These are phyloP conservation scores for Tephrocybe rancida DNA, from an alignment of 768 basidiomycete genomes.

Conservation along the genomic window DNA sequence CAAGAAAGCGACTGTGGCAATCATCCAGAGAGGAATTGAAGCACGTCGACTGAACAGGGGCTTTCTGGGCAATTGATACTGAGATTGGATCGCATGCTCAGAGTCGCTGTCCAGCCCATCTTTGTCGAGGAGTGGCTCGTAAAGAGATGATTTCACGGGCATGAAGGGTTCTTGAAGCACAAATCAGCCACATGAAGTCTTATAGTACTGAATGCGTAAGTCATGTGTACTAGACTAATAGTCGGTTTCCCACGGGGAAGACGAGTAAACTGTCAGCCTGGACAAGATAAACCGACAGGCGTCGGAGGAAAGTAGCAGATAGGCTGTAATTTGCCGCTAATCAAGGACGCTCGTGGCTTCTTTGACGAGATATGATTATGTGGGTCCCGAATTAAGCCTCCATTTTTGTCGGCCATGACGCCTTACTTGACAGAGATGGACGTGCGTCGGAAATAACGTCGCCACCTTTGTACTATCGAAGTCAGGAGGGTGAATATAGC, in stretches of 20 bases:
- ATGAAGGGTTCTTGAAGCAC: neutral
- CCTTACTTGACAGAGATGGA: neutral
- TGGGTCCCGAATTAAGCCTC: neutral
- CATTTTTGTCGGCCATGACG: neutral
- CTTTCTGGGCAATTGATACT: neutral
- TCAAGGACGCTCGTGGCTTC: neutral
- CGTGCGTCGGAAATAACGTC: neutral
- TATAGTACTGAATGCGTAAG: neutral
- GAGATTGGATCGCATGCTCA: neutral
- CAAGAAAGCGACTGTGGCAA: conserved; percentile 4
- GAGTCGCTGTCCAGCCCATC: conserved; percentile 1
- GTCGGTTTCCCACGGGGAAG: neutral
- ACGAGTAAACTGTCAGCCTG: conserved; percentile 3
- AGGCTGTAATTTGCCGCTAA: neutral
- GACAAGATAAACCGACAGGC: neutral
- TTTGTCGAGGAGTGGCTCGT: conserved; percentile 11
- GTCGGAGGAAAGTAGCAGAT: neutral
- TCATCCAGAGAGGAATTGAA: conserved; percentile 8
- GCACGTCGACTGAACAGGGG: neutral
- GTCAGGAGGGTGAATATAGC: neutral
- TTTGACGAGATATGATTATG: conserved; percentile 4
- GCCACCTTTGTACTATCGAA: neutral
- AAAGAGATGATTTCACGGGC: conserved; percentile 6
- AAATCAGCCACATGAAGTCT: neutral
- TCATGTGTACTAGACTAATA: no score